Evolutionary conservation across 805 yeast genomes (phyloP).

Genomic region (Ogataea saltuana): DNA sequence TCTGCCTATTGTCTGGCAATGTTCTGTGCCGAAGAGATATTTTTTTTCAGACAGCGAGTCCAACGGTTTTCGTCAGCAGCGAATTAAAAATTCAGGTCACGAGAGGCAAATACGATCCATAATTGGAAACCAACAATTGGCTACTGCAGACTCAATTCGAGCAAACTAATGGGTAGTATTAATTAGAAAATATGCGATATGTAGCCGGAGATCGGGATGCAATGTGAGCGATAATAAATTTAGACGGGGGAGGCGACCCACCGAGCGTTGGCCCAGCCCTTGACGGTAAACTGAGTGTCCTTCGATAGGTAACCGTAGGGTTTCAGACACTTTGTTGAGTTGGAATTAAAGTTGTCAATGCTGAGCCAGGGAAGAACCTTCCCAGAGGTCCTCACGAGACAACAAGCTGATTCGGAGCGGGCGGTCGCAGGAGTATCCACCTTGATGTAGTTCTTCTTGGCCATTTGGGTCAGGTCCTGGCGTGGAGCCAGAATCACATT

Average conservation of each 20-base stretch:
- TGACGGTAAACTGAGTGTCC: constrained; percentile 46
- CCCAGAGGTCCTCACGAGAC: constrained; percentile 29
- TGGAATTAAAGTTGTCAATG: constrained; percentile 21
- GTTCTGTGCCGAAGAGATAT: constrained; percentile 3
- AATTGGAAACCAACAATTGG: neutral
- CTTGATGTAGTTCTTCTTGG: constrained; percentile 16
- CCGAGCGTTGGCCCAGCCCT: constrained; percentile 50
- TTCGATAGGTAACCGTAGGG: constrained; percentile 32
- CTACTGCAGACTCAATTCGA: neutral
- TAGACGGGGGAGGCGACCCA: constrained; percentile 37
- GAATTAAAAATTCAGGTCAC: neutral
- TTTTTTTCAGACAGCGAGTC: too few relatives aligned
- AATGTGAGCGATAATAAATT: constrained; percentile 3
- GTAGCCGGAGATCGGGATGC: constrained; percentile 1
- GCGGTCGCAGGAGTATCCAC: constrained; percentile 11
- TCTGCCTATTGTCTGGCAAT: constrained; percentile 4
- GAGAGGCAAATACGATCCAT: neutral
- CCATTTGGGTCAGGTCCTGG: constrained; percentile 32
- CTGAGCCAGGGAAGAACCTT: constrained; percentile 33
- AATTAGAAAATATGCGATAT: neutral
- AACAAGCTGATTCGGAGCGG: neutral
- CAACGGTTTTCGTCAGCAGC: constrained; percentile 2
- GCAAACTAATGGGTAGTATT: neutral
- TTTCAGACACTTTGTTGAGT: constrained; percentile 21
- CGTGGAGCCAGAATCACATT: constrained; percentile 55